These are phyloP conservation scores for Botrytis aclada DNA, from an alignment of 2,329 filamentous ascomycete genomes.

Conservation along the genomic window DNA sequence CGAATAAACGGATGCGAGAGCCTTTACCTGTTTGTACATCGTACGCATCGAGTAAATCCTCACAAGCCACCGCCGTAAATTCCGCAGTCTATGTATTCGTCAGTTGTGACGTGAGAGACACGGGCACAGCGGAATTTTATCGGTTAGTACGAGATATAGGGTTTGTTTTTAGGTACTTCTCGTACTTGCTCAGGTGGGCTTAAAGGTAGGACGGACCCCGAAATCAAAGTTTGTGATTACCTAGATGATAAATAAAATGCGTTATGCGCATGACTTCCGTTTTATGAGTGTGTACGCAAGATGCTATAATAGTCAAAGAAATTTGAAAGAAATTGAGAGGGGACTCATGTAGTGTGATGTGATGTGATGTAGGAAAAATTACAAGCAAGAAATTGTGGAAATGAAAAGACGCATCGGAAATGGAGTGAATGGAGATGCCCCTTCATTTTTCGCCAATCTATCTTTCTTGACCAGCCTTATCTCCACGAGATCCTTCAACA, in stretches of 20 bases:
- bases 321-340: background rate
- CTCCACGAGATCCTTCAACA: background rate
- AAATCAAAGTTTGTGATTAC: background rate
- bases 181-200: conserved; percentile 6
- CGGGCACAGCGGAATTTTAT: background rate
- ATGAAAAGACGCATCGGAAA: background rate
- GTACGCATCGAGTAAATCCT: background rate
- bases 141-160: background rate
- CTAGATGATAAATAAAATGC: background rate
- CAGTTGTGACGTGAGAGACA: background rate
- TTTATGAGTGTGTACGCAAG: conserved; percentile 11
- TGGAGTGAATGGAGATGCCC: background rate
- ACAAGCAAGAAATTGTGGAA: conserved; percentile 15
- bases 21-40: background rate
- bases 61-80: background rate
- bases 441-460: conserved; percentile 13
- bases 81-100: background rate
- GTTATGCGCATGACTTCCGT: conserved; percentile 14
- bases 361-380: conserved; percentile 3
- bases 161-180: background rate
- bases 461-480: background rate
- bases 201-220: background rate
- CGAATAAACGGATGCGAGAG: background rate
- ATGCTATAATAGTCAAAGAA: background rate
- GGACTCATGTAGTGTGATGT: conserved; percentile 4